Evolutionary conservation across 228 moss, liverwort and hornwort genomes (phyloP).

Genomic region (Sphagnum magellanicum): DNA sequence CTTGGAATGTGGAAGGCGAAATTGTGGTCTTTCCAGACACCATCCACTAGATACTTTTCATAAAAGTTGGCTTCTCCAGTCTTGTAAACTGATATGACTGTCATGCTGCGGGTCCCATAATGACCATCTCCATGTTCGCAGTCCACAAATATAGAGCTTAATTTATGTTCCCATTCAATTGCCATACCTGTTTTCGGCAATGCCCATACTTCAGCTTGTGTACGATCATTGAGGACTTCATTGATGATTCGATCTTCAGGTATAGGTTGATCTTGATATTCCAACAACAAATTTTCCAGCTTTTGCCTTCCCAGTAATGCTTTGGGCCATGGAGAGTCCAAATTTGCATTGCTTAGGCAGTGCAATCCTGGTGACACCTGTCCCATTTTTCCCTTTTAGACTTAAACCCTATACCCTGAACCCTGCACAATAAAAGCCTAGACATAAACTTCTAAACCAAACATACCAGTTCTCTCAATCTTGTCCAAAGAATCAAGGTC

Average conservation of each 20-base stretch:
- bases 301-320: slow-evolving; percentile 31
- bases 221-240: slow-evolving; percentile 45
- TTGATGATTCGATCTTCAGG: slow-evolving; percentile 47
- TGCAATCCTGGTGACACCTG: slow-evolving; percentile 60
- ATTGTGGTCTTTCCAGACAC: slow-evolving; percentile 65
- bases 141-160: slow-evolving; percentile 71
- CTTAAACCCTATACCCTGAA: neutral
- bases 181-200: slow-evolving; percentile 48
- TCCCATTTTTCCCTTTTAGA: neutral
- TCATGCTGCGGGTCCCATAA: slow-evolving; percentile 83
- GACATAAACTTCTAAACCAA: too few relatives aligned
- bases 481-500: too few relatives aligned
- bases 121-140: neutral
- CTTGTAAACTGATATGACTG: slow-evolving; percentile 55
- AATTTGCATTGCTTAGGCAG: slow-evolving; percentile 66
- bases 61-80: slow-evolving; percentile 47
- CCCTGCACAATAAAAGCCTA: too few relatives aligned
- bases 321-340: slow-evolving; percentile 66
- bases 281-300: slow-evolving; percentile 29
- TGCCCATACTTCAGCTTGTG: slow-evolving; percentile 29
- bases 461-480: too few relatives aligned
- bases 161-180: slow-evolving; percentile 18
- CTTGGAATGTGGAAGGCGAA: slow-evolving; percentile 25
- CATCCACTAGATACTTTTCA: slow-evolving; percentile 71
- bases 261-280: slow-evolving; percentile 27